phyloP scores from a whole-genome alignment of 768 basidiomycete genomes.

The Suillus decipiens region DNA sequence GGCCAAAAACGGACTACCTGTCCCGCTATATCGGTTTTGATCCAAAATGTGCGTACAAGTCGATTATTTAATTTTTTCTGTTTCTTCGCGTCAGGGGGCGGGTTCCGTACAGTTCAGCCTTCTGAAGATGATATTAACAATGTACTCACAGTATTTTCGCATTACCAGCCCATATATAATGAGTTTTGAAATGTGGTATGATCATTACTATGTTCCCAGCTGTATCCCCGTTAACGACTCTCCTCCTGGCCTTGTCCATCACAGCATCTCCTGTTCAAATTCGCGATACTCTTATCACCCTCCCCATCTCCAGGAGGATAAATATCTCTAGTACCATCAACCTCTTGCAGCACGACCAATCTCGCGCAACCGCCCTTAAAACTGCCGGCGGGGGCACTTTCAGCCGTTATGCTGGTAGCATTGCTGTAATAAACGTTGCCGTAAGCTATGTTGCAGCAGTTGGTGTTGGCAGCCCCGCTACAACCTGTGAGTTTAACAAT shows the following conservation, averaged over 20 bases:
- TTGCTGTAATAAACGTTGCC: constrained; percentile 44
- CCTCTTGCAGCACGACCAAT: background rate
- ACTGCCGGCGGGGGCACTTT: background rate
- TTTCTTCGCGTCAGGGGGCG: constrained; percentile 12
- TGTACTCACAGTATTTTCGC: constrained; percentile 13
- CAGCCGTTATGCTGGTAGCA: constrained; percentile 24
- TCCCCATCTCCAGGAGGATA: constrained; percentile 53
- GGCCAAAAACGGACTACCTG: background rate
- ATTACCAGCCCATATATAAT: constrained; percentile 19
- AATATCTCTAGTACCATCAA: constrained; percentile 47
- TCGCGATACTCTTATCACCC: constrained; percentile 40
- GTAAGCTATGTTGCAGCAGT: constrained; percentile 39
- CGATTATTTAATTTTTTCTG: background rate
- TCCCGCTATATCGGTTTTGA: background rate
- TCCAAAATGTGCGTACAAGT: background rate
- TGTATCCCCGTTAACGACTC: constrained; percentile 32
- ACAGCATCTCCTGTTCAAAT: constrained; percentile 45
- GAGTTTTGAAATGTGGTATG: constrained; percentile 6
- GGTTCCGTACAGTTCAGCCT: constrained; percentile 1
- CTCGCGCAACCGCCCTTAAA: background rate
- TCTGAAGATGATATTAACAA: constrained; percentile 4
- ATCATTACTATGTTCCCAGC: constrained; percentile 13
- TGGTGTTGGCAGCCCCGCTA: constrained; percentile 57
- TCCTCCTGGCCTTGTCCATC: constrained; percentile 48
- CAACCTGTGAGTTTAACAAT: constrained; percentile 40